Percentiles rank a stretch among this genome's conserved stretches.
Conservation (phyloP, 106 monocot genomes). For the Ottelia alismoides region DNA sequence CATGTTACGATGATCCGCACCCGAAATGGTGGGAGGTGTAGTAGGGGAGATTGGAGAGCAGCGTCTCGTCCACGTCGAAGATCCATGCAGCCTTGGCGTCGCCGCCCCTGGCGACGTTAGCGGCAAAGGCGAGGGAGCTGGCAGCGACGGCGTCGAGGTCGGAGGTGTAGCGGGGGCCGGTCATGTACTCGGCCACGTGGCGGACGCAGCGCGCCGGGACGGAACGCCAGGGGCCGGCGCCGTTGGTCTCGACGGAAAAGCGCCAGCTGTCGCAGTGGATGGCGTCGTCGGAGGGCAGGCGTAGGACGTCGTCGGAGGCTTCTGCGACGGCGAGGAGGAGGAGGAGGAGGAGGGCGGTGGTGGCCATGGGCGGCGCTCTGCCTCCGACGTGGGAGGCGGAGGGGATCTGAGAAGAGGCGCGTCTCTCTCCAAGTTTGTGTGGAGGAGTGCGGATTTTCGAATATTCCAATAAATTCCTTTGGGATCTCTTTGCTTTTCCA, state of each 20-base stretch:
- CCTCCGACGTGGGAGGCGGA: too few species aligned
- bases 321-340: not conserved
- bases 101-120: not conserved
- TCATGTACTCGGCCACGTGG: slow-evolving; percentile 18
- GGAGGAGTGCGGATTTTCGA: too few species aligned
- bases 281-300: not conserved
- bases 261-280: slow-evolving; percentile 24
- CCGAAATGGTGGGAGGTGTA: slow-evolving; percentile 13
- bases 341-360: slow-evolving; percentile 4
- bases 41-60: slow-evolving; percentile 24
- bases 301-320: not conserved
- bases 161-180: slow-evolving; percentile 14
- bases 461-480: too few species aligned
- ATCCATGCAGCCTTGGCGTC: slow-evolving; percentile 13
- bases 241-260: slow-evolving; percentile 24
- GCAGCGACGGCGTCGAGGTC: slow-evolving; percentile 12
- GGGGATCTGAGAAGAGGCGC: too few species aligned
- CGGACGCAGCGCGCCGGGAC: slow-evolving; percentile 10
- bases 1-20: slow-evolving; percentile 2
- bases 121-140: slow-evolving; percentile 12
- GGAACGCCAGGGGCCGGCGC: slow-evolving; percentile 9
- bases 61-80: slow-evolving; percentile 32
- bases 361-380: not conserved
- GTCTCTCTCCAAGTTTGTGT: too few species aligned
- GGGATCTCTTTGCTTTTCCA: too few species aligned